Evolutionary conservation across 2,329 filamentous ascomycete species (phyloP).

Genomic region (Boeremia exigua): DNA sequence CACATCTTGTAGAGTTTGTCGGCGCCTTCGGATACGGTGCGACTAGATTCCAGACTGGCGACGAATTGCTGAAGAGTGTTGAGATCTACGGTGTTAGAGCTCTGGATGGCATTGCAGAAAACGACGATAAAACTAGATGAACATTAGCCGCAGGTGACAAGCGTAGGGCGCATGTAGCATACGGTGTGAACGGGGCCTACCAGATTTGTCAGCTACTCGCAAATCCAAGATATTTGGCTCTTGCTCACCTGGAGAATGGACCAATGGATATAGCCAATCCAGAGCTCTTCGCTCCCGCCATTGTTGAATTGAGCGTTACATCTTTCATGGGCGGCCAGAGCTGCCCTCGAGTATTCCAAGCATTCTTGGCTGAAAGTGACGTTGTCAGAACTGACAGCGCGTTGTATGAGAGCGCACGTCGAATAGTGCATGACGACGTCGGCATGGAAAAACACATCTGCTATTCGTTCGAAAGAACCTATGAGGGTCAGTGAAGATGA

Average conservation of each 20-base stretch:
- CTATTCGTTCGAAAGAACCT: constrained; percentile 27
- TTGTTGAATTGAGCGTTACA: constrained; percentile 40
- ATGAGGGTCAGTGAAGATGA: neutral
- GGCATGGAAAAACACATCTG: constrained; percentile 42
- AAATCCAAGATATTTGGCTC: constrained; percentile 6
- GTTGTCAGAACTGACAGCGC: constrained; percentile 40
- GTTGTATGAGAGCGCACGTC: constrained; percentile 41
- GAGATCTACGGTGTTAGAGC: constrained; percentile 60
- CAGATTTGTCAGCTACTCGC: constrained; percentile 40
- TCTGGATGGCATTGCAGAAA: constrained; percentile 59
- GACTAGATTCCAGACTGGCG: constrained; percentile 59
- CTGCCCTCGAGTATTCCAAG: constrained; percentile 40
- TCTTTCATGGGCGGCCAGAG: constrained; percentile 39
- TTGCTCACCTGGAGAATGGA: constrained; percentile 26
- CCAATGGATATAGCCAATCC: constrained; percentile 47
- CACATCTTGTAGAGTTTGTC: constrained; percentile 68
- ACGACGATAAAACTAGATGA: constrained; percentile 52
- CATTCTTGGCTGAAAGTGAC: constrained; percentile 41
- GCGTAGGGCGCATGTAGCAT: neutral
- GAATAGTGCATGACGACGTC: constrained; percentile 45
- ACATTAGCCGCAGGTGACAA: neutral
- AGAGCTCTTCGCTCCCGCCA: constrained; percentile 40
- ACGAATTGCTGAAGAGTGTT: constrained; percentile 63
- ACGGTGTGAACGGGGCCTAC: constrained; percentile 56
- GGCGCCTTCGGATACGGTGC: constrained; percentile 63